Evolutionary conservation across 106 monocot species (phyloP), one percentile per base, ranked within the genome.

Genomic region (Dioscorea alata): DNA sequence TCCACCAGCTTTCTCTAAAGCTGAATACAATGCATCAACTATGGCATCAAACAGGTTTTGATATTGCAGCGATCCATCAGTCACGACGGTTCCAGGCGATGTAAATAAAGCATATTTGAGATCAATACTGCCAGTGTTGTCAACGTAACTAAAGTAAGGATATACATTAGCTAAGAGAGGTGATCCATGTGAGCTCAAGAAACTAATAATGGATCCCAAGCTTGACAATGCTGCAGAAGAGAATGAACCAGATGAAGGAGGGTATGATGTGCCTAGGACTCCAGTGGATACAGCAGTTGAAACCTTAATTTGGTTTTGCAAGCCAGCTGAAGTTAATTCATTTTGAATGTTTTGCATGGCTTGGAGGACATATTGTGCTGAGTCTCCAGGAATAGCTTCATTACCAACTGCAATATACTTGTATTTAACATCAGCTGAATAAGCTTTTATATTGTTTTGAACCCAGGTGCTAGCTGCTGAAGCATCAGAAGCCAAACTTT

Each of bases 371-470:
- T 54, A 62, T 16, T 60, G 28, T 2, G 72, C 71, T 4, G 12
- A 3, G 17, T 61, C 18, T 2, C 60, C 51, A 0, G 78, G 78
- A 42, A 78, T 67, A 34, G 73, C 52, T 52, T 78, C 78, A 61
- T 78, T 78, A 12, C 78, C 78, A 17, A 61, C 78, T 20, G 33
- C 52, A 13, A 78, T 68, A 72, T 72, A 68, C 6, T 61, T 49
- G 52, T 73, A 33, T 33, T 9, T 51, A n/a, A 72, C 68, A 35
- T 66, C 52, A 4, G 66, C 31, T 5, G 1, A 64, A 67, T 72
- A 68, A 14, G 78, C 56, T 8, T 19, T 8, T 28, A 78, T 51
- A 50, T 71, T 71, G 50, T 13, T 20, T 12, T 33, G 28, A 2
- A 78, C 61, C 78, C 78, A 78, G 23, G 22, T 15, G 52, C 8